These are phyloP conservation scores for Mimosa pudica DNA, from an alignment of 306 rosid species.

Conservation along the genomic window DNA sequence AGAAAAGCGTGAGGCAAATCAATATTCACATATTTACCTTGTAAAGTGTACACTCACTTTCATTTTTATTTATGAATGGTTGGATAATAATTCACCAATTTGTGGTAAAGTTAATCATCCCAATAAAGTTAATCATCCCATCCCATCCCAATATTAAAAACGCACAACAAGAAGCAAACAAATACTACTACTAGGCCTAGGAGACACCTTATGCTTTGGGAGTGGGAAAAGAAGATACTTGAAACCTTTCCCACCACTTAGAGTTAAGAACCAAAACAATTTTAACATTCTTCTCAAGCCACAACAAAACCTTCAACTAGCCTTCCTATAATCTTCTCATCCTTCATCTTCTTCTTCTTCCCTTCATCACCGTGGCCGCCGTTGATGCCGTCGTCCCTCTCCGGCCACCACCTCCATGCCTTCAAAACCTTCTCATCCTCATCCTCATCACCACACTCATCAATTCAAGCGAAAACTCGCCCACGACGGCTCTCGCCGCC, in stretches of 20 bases:
- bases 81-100: no score
- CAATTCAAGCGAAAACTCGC: not conserved
- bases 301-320: not conserved
- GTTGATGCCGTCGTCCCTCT: constrained; percentile 38
- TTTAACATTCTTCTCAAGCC: constrained; percentile 22
- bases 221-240: constrained; percentile 78
- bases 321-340: not conserved
- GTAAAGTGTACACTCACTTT: no score
- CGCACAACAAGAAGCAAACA: no score
- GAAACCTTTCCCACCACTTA: constrained; percentile 58
- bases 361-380: not conserved
- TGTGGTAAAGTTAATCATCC: no score
- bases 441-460: not conserved
- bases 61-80: no score
- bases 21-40: no score
- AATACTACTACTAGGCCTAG: no score
- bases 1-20: no score
- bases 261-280: constrained; percentile 32
- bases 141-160: no score
- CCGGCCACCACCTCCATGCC: not conserved
- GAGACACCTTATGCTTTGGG: constrained; percentile 44
- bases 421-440: not conserved
- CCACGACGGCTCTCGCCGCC: constrained; percentile 16
- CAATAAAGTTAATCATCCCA: no score
- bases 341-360: no score